Evolutionary conservation across 2,329 filamentous ascomycete species (phyloP).

Genomic region (Xylaria sp.): DNA sequence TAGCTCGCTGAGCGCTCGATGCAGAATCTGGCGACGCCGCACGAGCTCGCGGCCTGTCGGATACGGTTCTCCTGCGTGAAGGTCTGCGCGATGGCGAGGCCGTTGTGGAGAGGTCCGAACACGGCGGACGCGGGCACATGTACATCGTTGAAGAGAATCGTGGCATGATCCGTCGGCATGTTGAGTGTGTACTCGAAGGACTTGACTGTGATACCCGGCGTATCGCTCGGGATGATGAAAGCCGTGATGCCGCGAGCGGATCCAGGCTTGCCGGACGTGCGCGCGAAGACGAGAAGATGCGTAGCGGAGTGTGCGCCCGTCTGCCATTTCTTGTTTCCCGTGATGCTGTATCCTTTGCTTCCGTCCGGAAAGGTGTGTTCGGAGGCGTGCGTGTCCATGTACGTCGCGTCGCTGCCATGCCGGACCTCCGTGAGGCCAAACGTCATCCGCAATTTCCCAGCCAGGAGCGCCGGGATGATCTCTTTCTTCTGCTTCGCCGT

Average conservation of each 20-base stretch:
- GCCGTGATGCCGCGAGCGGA: constrained; percentile 53
- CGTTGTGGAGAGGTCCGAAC: constrained; percentile 47
- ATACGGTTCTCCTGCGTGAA: constrained; percentile 63
- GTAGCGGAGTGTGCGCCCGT: constrained; percentile 58
- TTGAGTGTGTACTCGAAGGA: constrained; percentile 62
- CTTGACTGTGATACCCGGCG: constrained; percentile 47
- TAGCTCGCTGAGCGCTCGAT: constrained; percentile 53
- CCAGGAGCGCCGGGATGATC: constrained; percentile 48
- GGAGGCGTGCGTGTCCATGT: constrained; percentile 52
- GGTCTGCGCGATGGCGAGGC: constrained; percentile 57
- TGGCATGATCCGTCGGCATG: constrained; percentile 62
- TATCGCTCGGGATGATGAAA: constrained; percentile 51
- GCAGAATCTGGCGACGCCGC: constrained; percentile 56
- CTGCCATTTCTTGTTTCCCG: constrained; percentile 60
- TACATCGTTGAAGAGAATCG: constrained; percentile 52
- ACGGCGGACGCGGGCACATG: constrained; percentile 49
- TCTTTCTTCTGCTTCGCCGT: constrained; percentile 47
- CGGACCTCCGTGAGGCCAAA: constrained; percentile 59
- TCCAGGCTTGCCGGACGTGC: constrained; percentile 50
- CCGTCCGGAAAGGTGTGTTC: constrained; percentile 39
- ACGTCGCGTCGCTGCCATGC: constrained; percentile 59
- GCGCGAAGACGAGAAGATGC: constrained; percentile 57
- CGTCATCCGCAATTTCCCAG: constrained; percentile 50
- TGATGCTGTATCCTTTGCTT: constrained; percentile 46
- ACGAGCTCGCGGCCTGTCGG: constrained; percentile 56